Percentiles rank a stretch among this genome's conserved stretches.
phyloP scores from a whole-genome alignment of 169 alveolate species.

The Plasmodium knowlesi region DNA sequence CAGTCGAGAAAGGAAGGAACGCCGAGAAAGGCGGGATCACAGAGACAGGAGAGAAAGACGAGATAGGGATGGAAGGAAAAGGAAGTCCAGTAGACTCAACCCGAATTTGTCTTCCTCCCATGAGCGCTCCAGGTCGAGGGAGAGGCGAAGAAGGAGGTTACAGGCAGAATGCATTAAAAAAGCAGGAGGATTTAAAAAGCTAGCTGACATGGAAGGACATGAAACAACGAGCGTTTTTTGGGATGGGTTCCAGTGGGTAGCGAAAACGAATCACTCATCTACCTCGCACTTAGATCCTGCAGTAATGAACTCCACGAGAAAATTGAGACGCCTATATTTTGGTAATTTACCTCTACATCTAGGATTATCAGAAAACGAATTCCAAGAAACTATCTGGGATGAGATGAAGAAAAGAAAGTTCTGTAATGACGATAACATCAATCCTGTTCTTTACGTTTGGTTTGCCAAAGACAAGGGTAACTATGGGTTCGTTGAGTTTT shows the following conservation, averaged over 20 bases:
- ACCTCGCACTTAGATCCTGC: slow-evolving; percentile 88
- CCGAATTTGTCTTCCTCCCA: slow-evolving; percentile 82
- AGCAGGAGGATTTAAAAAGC: slow-evolving; percentile 93
- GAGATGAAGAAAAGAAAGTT: slow-evolving; percentile 90
- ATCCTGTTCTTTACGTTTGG: slow-evolving; percentile 94
- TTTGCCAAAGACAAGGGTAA: slow-evolving; percentile 94
- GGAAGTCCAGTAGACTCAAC: slow-evolving; percentile 75
- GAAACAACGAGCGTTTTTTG: slow-evolving; percentile 92
- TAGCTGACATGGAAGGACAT: slow-evolving; percentile 93
- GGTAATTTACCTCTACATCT: slow-evolving; percentile 91
- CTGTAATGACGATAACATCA: slow-evolving; percentile 89
- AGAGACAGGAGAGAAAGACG: slow-evolving; percentile 4
- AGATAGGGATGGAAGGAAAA: slow-evolving; percentile 11
- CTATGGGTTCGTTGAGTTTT: slow-evolving; percentile 93
- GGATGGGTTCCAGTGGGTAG: slow-evolving; percentile 96
- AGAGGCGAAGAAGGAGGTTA: slow-evolving; percentile 84
- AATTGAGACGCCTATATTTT: slow-evolving; percentile 89
- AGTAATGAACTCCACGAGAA: slow-evolving; percentile 90
- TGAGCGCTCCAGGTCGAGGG: slow-evolving; percentile 86
- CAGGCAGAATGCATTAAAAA: slow-evolving; percentile 88
- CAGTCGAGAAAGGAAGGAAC: slow-evolving; percentile 55
- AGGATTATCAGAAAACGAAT: slow-evolving; percentile 91
- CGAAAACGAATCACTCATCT: slow-evolving; percentile 88
- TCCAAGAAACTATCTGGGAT: slow-evolving; percentile 91
- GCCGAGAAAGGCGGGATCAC: neutral